Base-by-base conservation (phyloP, 257 asterid genomes). In the Petunia axillaris region DNA sequence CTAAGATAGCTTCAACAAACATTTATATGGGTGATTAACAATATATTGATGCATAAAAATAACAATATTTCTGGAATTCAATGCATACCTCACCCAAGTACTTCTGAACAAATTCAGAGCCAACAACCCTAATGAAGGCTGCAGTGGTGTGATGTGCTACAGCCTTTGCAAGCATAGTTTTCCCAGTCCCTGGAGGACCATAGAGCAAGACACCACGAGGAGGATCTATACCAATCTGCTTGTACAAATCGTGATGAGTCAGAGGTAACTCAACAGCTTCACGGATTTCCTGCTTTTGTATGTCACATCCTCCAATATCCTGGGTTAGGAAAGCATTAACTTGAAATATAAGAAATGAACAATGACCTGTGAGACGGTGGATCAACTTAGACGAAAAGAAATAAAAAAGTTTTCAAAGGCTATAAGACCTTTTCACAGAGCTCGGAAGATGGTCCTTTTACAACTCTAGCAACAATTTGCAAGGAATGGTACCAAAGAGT, bases 241-340 rank as follows among this genome's bases (percentile, higher is more conserved):
- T 89, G 91, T 93, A 93, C 83, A 93, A 76, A 65, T 91, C 97
- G 80, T 91, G 91, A 87, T 93, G 97, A 77, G 97, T 93, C 81
- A 93, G 81, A 65, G 97, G 97, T 48, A 93, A 71, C 88, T 93
- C 97, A 36, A 93, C 97, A 53, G 96, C 97, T 77, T 93, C 97
- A 64, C 97, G 97, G 65, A 93, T 93, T 84, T 93, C 97, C 86
- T 93, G 97, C 89, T 93, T 93, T 77, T 93, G 97, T 80, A 91
- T 91, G 84, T 93, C 97, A 54, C 95, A 93, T 63, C 97, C 97
- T 82, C 97, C 97, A 75, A 93, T 93, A 84, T 93, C 97, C 97
- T 90, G 85, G 58, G 9, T 25, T 1, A 48, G 73, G 16, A 15
- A n/a, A 1, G 59, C 35, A 81, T n/a, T 55, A 36, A 5, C 38